Evolutionary conservation across 176 grass and related monocot species (phyloP), one percentile per base, ranked within the genome.

Genomic region (Dactylis glomerata): DNA sequence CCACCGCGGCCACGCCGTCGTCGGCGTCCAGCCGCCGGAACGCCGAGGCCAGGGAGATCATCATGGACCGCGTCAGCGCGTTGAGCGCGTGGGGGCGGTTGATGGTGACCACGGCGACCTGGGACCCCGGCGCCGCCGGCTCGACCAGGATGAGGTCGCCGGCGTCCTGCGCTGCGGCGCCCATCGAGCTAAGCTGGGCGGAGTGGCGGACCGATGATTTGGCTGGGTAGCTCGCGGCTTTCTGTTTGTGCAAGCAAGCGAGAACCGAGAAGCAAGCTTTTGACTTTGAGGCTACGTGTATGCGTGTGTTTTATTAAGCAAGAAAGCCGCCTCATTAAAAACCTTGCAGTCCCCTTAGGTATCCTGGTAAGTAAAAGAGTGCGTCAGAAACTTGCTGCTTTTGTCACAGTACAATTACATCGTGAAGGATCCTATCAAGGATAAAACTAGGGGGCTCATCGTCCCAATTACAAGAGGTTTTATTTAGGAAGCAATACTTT

Each of bases 21-120:
- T 92, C 93, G 45, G 83, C 81, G 68, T 91, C 87, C 42, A 98
- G 87, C 31, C 51, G 83, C 66, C 81, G 91, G 89, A 98, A 87
- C 57, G 88, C 84, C n/a, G 67, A 45, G 1, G 96, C 87, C 16
- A 98, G 76, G 44, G 87, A 73, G 20, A 87, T 50, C 67, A 95
- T 98, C 96, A 98, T 98, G 30, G 96, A 78, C 10, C 86, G 87
- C 11, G 96, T 98, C 33, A 98, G 93, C 30, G 93, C 94, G 89
- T 98, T 98, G 73, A 98, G 91, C 26, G 96, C 88, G n/a, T 69
- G 69, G 13, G 96, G 93, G 0, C 96, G 96, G 91, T 98, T 98
- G 49, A 98, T 98, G 87, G 89, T 93, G 30, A 98, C 88, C 28
- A 95, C 87, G 68, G 91, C 93, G 22, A 98, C 79, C n/a, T 84